Percentiles rank a stretch among this genome's conserved stretches.
Evolutionary conservation across 2,329 filamentous ascomycete genomes (phyloP).

Genomic region (Fusarium sp.): DNA sequence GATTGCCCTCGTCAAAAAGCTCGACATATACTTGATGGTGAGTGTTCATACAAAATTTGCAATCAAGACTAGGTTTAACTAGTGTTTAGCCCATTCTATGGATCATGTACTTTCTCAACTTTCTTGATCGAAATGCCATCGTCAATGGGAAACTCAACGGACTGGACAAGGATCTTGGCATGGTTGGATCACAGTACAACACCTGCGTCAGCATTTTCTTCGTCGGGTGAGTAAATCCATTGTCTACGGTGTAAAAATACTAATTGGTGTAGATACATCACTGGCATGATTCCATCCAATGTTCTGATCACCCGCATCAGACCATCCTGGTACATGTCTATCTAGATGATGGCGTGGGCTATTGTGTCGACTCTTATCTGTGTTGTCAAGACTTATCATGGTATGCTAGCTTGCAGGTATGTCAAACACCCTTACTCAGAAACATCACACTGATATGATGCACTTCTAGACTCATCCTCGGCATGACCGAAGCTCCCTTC

Average conservation of each 20-base stretch:
- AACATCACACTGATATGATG: background rate
- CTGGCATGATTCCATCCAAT: background rate
- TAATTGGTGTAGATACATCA: background rate
- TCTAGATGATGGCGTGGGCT: background rate
- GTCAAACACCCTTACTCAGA: background rate
- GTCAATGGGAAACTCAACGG: background rate
- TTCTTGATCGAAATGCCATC: background rate
- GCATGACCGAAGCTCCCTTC: background rate
- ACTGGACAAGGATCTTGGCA: background rate
- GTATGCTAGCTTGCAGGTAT: background rate
- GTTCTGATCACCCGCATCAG: background rate
- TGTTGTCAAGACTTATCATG: background rate
- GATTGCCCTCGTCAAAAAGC: background rate
- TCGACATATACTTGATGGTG: background rate
- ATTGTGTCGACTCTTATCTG: background rate
- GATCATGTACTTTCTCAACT: slow-evolving; percentile 1
- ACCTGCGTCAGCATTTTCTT: slow-evolving; percentile 1
- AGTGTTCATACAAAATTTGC: background rate
- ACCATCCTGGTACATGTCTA: background rate
- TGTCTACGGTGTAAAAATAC: background rate
- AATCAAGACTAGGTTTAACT: too few relatives aligned
- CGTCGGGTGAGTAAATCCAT: background rate
- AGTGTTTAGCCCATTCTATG: background rate
- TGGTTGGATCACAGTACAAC: background rate
- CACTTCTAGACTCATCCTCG: background rate